Percentiles rank a stretch among this genome's conserved stretches.
Conservation (phyloP, 805 yeast genomes). For the Saccharomyces cerevisiae region DNA sequence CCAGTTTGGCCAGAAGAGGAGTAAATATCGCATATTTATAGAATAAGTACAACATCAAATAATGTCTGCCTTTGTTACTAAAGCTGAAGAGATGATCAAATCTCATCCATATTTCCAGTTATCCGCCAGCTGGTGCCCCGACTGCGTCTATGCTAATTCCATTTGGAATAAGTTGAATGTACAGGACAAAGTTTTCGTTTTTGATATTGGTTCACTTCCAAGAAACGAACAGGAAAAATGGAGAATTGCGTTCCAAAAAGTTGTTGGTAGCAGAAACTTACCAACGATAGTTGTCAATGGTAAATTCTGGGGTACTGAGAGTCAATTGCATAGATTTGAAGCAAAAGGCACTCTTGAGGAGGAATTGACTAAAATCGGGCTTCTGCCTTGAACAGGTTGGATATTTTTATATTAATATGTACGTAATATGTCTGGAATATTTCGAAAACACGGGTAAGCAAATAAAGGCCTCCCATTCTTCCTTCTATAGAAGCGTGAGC, state of each 20-base stretch:
- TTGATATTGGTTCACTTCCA: constrained; percentile 37
- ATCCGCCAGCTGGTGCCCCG: constrained; percentile 74
- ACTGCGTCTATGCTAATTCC: constrained; percentile 55
- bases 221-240: constrained; percentile 24
- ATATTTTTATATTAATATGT: neutral
- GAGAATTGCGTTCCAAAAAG: constrained; percentile 27
- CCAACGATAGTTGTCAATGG: constrained; percentile 30
- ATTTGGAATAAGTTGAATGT: constrained; percentile 49
- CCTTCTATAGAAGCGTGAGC: too few relatives aligned
- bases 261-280: constrained; percentile 28
- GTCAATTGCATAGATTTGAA: constrained; percentile 26
- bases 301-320: constrained; percentile 29
- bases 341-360: constrained; percentile 15
- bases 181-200: constrained; percentile 39
- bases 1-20: neutral
- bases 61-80: constrained; percentile 23
- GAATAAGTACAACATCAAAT: neutral
- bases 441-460: neutral
- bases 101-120: constrained; percentile 46
- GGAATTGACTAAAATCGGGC: constrained; percentile 25
- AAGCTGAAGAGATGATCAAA: constrained; percentile 41
- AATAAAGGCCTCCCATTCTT: neutral
- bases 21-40: neutral
- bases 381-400: constrained; percentile 4
- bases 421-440: neutral